A percentile compares a stretch with the other conserved stretches of the same genome.
These are phyloP conservation scores for Candida bentonensis DNA, from an alignment of 805 yeast species.

Conservation along the genomic window DNA sequence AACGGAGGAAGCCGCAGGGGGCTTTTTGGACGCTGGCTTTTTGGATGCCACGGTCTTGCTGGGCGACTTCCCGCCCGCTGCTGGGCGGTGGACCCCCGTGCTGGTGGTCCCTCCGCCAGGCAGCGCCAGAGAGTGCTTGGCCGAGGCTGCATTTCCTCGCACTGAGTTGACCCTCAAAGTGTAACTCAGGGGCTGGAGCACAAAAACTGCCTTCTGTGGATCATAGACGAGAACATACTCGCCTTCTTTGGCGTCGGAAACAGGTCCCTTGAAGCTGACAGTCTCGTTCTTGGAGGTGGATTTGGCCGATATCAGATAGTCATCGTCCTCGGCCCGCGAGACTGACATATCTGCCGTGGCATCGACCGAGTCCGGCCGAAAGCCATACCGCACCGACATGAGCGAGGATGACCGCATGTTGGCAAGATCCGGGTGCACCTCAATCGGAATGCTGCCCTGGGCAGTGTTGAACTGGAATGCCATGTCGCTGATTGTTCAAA, in stretches of 20 bases:
- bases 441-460: neutral
- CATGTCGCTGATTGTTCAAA: too few species aligned
- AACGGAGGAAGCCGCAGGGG: neutral
- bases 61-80: neutral
- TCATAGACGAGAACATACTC: slow-evolving; percentile 72
- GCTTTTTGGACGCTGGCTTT: neutral
- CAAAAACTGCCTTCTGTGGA: slow-evolving; percentile 28
- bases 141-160: slow-evolving; percentile 8
- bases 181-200: slow-evolving; percentile 10
- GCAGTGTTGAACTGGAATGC: neutral
- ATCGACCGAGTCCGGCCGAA: slow-evolving; percentile 13
- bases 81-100: neutral
- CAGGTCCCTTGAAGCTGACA: slow-evolving; percentile 12
- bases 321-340: slow-evolving; percentile 9
- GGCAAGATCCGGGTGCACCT: neutral
- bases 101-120: neutral
- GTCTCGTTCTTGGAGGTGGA: neutral
- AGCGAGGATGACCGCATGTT: neutral
- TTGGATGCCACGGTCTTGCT: neutral
- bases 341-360: slow-evolving; percentile 4
- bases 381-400: slow-evolving; percentile 8
- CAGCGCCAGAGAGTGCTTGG: slow-evolving; percentile 1
- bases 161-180: slow-evolving; percentile 11
- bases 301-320: slow-evolving; percentile 8
- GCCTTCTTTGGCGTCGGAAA: slow-evolving; percentile 10